phyloP scores from a whole-genome alignment of 306 rosid genomes.

The Psophocarpus tetragonolobus region DNA sequence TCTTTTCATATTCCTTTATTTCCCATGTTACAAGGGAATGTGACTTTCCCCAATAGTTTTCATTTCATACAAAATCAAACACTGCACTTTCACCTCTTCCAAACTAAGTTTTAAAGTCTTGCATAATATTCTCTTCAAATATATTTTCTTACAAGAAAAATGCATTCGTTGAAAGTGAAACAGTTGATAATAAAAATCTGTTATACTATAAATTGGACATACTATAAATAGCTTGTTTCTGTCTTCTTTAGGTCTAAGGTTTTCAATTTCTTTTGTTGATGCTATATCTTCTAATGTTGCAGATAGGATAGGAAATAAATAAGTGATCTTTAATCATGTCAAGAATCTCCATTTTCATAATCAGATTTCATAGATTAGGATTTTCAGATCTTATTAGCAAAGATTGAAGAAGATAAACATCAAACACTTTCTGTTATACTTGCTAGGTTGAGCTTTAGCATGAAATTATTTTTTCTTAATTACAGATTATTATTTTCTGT shows the following conservation, averaged over 20 bases:
- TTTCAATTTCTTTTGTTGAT: constrained; percentile 5
- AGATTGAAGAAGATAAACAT: not conserved
- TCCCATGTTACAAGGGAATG: not conserved
- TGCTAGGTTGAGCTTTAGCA: constrained; percentile 9
- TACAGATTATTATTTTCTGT: constrained; percentile 15
- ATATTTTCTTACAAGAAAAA: not conserved
- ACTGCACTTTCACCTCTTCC: not conserved
- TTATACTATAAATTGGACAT: not conserved
- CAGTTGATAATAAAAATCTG: not conserved
- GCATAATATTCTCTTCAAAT: not conserved
- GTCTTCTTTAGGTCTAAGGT: not conserved
- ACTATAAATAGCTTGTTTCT: not conserved
- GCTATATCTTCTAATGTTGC: constrained; percentile 5
- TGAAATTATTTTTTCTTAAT: constrained; percentile 25
- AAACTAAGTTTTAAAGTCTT: not conserved
- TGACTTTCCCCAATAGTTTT: not conserved
- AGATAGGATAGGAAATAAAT: not conserved
- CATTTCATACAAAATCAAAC: not conserved
- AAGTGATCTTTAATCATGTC: not conserved
- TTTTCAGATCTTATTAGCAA: constrained; percentile 2
- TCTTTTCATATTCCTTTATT: not conserved
- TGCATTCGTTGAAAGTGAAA: not conserved
- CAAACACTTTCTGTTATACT: not conserved
- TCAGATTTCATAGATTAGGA: constrained; percentile 11
- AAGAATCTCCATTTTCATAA: not conserved